These are phyloP conservation scores for Geranium brycei DNA, from an alignment of 345 rosid genomes.

Conservation along the genomic window DNA sequence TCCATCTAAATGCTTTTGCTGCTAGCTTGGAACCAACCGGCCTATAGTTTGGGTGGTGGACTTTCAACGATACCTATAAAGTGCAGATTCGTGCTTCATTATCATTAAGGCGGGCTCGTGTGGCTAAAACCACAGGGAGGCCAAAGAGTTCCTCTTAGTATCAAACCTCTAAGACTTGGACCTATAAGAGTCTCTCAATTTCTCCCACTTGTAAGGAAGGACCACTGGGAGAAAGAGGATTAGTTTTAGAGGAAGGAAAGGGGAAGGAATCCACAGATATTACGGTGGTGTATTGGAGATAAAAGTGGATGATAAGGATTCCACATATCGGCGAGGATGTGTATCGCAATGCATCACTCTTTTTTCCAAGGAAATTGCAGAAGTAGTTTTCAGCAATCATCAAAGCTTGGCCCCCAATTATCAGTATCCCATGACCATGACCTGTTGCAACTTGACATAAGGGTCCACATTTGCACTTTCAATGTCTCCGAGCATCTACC, in stretches of 20 bases:
- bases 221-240: conserved; percentile 28
- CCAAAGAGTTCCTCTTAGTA: background rate
- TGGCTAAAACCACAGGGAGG: background rate
- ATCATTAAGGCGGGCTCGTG: background rate
- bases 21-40: background rate
- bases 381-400: conserved; percentile 48
- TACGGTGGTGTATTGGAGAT: conserved; percentile 11
- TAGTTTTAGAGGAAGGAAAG: background rate
- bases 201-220: conserved; percentile 32
- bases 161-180: background rate
- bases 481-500: no score
- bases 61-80: background rate
- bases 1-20: background rate
- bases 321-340: conserved; percentile 14
- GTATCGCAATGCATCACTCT: conserved; percentile 16
- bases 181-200: background rate
- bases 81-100: background rate
- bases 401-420: conserved; percentile 19
- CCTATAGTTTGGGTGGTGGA: background rate
- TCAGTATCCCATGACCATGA: conserved; percentile 21
- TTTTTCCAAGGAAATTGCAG: conserved; percentile 25
- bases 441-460: conserved; percentile 28
- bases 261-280: conserved; percentile 23
- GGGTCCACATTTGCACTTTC: conserved; percentile 1
- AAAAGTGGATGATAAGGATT: conserved; percentile 27